Base-by-base conservation (phyloP, 139 green algal species). In the Bryopsis sp. region DNA sequence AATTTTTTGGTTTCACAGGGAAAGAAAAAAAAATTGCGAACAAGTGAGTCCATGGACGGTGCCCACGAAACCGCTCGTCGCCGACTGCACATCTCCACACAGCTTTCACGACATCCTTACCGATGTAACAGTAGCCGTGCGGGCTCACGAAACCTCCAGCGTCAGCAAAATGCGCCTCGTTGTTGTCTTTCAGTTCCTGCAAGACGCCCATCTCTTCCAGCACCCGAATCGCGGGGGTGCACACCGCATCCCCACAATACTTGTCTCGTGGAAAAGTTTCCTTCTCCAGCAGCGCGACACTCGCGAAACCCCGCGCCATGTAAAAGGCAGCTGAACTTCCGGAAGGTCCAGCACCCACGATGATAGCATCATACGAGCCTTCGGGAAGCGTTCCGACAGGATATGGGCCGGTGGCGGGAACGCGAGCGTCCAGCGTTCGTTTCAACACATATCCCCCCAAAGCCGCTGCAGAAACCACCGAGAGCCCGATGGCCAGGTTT, bases 91-190 rank as follows among this genome's bases (percentile, higher is more conserved):
- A n/a, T n/a, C n/a, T n/a, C n/a, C n/a, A n/a, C n/a, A n/a, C n/a
- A n/a, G n/a, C n/a, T n/a, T n/a, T n/a, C n/a, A 46, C 39, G 22
- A 39, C 71, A 3, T 1, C 2, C 6, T 48, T 2, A 22, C 32
- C 15, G 24, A 77, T 64, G 32, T 70, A 67, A 19, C 0, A 33
- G 19, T 54, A 36, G 11, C 47, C 48, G 6, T 47, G 28, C 26
- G 43, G 71, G 46, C 48, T 70, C 4, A 89, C 73, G 67, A 89
- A 85, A 34, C 84, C 84, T 33, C 83, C 83, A 67, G 83, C 79
- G 57, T 96, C 86, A 37, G 89, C 89, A 76, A 95, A 95, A 74
- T 94, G 82, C 1, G 82, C 86, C 74, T 96, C 86, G 47, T 92
- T 90, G 73, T 89, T 84, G 32, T 85, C 81, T 46, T 82, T 46